Percentiles rank a stretch among this genome's conserved stretches.
Evolutionary conservation across 2,329 filamentous ascomycete genomes (phyloP).

Genomic region (Raffaelea deltoideospora): DNA sequence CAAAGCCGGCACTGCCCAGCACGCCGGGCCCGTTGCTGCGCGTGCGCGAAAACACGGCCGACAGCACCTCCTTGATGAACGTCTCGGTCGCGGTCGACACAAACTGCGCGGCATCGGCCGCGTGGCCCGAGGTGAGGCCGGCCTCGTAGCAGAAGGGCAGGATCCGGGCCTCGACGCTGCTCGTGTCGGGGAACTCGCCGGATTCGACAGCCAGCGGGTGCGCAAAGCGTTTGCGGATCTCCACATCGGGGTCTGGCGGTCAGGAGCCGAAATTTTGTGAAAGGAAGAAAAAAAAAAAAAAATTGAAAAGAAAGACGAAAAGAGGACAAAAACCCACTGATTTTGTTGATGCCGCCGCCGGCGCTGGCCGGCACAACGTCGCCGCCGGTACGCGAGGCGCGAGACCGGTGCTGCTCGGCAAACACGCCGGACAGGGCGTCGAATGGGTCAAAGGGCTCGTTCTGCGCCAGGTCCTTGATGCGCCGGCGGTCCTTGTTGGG

Average conservation of each 20-base stretch:
- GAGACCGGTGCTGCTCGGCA: slow-evolving; percentile 31
- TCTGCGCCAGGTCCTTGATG: slow-evolving; percentile 48
- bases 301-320: background rate
- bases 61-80: slow-evolving; percentile 51
- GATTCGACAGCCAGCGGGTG: slow-evolving; percentile 52
- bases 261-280: background rate
- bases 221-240: slow-evolving; percentile 50
- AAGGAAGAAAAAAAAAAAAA: background rate
- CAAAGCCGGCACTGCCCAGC: slow-evolving; percentile 45
- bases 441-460: slow-evolving; percentile 37
- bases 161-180: slow-evolving; percentile 48
- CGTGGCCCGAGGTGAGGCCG: slow-evolving; percentile 44
- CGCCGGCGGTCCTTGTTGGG: slow-evolving; percentile 50
- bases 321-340: slow-evolving; percentile 42
- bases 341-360: slow-evolving; percentile 54
- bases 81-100: slow-evolving; percentile 51
- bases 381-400: slow-evolving; percentile 25
- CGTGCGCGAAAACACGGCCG: slow-evolving; percentile 47
- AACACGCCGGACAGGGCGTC: slow-evolving; percentile 38
- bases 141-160: slow-evolving; percentile 53
- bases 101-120: slow-evolving; percentile 44
- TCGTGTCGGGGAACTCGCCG: slow-evolving; percentile 53
- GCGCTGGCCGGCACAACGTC: slow-evolving; percentile 54
- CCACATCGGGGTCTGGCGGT: slow-evolving; percentile 43
- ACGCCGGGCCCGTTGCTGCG: slow-evolving; percentile 50